Base-by-base conservation (phyloP, 129 eudicot genomes). In the Chrysanthemum lavandulifolium region DNA sequence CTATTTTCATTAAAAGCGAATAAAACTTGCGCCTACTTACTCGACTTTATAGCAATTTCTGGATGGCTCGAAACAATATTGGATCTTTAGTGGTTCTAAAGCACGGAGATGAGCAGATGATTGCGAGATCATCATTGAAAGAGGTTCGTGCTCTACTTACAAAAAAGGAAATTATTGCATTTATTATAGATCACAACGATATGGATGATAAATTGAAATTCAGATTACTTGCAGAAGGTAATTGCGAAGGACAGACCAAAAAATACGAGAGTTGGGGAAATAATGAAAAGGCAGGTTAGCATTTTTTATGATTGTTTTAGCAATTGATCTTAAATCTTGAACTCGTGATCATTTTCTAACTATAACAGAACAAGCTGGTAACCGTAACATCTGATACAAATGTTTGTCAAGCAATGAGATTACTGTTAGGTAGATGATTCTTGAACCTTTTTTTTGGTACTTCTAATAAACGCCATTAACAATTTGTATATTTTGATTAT, bases 41-140 rank as follows among this genome's bases (percentile, higher is more conserved):
- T 45, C 4, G 14, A 23, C 2, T 27, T 36, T 25, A 10, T 76
- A 69, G 18, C 65, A 3, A 74, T 62, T 45, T 8, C 83, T n/a
- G 90, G 97, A 94, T 94, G 96, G 91, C 91, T 76, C 78, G 64
- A 73, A 81, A 87, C 77, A 87, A 94, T 63, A 83, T 94, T 27
- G 97, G 98, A 67, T 94, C 97, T 15, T 81, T 94, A 76, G 97
- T 94, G 75, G 98, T 94, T 71, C 80, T 94, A 14, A 87, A 84
- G 81, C 96, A 97, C 9, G 98, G 98, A 73, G 82, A 90, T 40
- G 77, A 81, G 23, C 89, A 94, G 19, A 79, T 69, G 66, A 86
- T 93, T 29, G 98, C 91, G 97, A 97, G 68, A 93, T 93, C 65
- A 53, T 89, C 68, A 89, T 97, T 15, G 98, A 89, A 70, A 79